A percentile compares a stretch with the other conserved stretches of the same genome.
phyloP scores from a whole-genome alignment of 2,329 filamentous ascomycete species.

The Neonectria hederae region DNA sequence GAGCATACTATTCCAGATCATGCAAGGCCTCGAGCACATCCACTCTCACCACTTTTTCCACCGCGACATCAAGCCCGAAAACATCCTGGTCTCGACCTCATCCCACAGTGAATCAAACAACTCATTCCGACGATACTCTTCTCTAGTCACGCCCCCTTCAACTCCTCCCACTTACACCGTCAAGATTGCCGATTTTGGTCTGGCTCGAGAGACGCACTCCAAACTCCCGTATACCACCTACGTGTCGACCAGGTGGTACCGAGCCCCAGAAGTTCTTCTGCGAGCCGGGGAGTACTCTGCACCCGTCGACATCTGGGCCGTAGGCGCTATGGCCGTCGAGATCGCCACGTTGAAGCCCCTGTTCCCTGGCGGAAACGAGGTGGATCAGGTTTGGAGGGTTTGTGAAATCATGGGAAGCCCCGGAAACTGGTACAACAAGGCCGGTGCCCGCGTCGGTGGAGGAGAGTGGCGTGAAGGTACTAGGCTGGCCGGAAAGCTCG shows the following conservation, averaged over 20 bases:
- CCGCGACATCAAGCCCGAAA: slow-evolving; percentile 98
- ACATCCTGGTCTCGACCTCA: slow-evolving; percentile 95
- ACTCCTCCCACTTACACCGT: slow-evolving; percentile 94
- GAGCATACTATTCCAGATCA: slow-evolving; percentile 97
- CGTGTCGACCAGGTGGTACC: slow-evolving; percentile 97
- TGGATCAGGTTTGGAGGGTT: slow-evolving; percentile 98
- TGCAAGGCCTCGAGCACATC: slow-evolving; percentile 95
- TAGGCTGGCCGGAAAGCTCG: slow-evolving; percentile 90
- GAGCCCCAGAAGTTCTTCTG: slow-evolving; percentile 92
- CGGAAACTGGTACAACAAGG: slow-evolving; percentile 96
- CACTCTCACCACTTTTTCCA: slow-evolving; percentile 98
- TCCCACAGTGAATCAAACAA: slow-evolving; percentile 82
- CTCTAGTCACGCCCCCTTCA: slow-evolving; percentile 91
- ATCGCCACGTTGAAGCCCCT: slow-evolving; percentile 95
- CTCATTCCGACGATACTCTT: slow-evolving; percentile 91
- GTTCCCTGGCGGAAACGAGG: slow-evolving; percentile 97
- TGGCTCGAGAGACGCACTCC: slow-evolving; percentile 97
- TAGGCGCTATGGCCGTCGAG: slow-evolving; percentile 98
- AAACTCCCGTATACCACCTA: slow-evolving; percentile 98
- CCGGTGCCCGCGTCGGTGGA: slow-evolving; percentile 85
- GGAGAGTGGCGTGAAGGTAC: slow-evolving; percentile 98
- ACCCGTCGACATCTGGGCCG: slow-evolving; percentile 97
- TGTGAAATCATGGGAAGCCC: slow-evolving; percentile 99
- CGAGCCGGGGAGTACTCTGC: slow-evolving; percentile 97
- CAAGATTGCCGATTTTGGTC: slow-evolving; percentile 97